Evolutionary conservation across 805 yeast species (phyloP).

Genomic region (Vanderwaltozyma yarrowii): DNA sequence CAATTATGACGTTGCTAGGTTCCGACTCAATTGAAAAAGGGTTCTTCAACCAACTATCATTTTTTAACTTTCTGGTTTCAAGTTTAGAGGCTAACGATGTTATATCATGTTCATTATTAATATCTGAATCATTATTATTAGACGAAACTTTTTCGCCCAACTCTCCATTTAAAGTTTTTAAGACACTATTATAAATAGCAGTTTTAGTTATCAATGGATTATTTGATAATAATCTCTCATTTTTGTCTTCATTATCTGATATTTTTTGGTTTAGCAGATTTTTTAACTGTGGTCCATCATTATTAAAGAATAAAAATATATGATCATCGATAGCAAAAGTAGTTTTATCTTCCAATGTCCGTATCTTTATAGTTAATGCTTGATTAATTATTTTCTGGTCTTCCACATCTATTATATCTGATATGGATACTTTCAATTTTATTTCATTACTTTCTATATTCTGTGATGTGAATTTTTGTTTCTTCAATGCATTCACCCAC

Average conservation of each 20-base stretch:
- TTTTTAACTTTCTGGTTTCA: too few relatives aligned
- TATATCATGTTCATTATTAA: too few relatives aligned
- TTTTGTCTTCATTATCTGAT: not conserved
- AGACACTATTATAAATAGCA: too few relatives aligned
- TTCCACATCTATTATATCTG: constrained; percentile 53
- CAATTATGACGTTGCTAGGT: not conserved
- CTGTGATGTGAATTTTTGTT: constrained; percentile 64
- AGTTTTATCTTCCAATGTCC: constrained; percentile 46
- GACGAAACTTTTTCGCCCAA: too few relatives aligned
- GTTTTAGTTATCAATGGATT: too few relatives aligned
- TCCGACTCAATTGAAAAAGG: not conserved
- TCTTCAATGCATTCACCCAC: constrained; percentile 70
- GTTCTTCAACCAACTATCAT: not conserved
- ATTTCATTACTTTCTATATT: constrained; percentile 59
- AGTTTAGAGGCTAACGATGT: too few relatives aligned
- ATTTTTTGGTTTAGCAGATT: constrained; percentile 23
- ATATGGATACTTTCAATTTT: constrained; percentile 64
- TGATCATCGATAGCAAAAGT: constrained; percentile 56
- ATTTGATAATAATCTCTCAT: not conserved
- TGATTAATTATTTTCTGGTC: constrained; percentile 44
- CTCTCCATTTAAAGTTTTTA: too few relatives aligned
- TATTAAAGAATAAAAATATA: constrained; percentile 55
- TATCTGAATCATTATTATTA: too few relatives aligned
- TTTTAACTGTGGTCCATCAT: constrained; percentile 33
- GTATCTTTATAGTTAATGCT: constrained; percentile 48